Evolutionary conservation across 1,139 yeast species (phyloP).

Genomic region (Saccharomyces uvarum): DNA sequence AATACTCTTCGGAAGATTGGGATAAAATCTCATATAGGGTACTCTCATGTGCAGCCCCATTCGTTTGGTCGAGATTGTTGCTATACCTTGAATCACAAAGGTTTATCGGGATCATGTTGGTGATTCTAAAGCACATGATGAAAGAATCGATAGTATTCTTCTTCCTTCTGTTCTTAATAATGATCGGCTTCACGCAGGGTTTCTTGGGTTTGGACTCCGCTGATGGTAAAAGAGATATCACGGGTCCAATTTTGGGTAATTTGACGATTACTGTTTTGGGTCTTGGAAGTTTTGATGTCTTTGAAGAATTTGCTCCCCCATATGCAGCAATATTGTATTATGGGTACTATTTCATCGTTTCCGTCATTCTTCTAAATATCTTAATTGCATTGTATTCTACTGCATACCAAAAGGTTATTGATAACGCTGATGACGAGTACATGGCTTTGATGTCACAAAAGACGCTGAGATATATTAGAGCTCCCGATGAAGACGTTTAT

Average conservation of each 20-base stretch:
- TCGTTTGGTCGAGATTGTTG: conserved; percentile 76
- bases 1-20: conserved; percentile 33
- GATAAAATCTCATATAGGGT: conserved; percentile 65
- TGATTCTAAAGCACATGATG: conserved; percentile 79
- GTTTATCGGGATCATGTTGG: conserved; percentile 85
- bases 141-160: conserved; percentile 76
- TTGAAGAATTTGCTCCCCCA: conserved; percentile 71
- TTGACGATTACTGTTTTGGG: conserved; percentile 67
- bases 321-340: conserved; percentile 74
- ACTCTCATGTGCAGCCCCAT: conserved; percentile 75
- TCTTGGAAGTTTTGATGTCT: conserved; percentile 62
- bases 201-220: conserved; percentile 81
- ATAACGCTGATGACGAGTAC: conserved; percentile 76
- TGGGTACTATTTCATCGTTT: conserved; percentile 64
- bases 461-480: conserved; percentile 74
- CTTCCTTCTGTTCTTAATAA: conserved; percentile 60
- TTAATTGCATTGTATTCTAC: conserved; percentile 78
- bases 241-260: conserved; percentile 54
- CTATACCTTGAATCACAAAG: conserved; percentile 70
- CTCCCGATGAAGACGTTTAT: conserved; percentile 79
- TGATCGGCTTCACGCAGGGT: conserved; percentile 78
- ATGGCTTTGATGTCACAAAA: conserved; percentile 80
- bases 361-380: conserved; percentile 69
- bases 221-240: conserved; percentile 75
- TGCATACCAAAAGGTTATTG: conserved; percentile 75